Evolutionary conservation across 768 basidiomycete genomes (phyloP), one percentile per base, ranked within the genome.

Genomic region (Termitomyces heimii): DNA sequence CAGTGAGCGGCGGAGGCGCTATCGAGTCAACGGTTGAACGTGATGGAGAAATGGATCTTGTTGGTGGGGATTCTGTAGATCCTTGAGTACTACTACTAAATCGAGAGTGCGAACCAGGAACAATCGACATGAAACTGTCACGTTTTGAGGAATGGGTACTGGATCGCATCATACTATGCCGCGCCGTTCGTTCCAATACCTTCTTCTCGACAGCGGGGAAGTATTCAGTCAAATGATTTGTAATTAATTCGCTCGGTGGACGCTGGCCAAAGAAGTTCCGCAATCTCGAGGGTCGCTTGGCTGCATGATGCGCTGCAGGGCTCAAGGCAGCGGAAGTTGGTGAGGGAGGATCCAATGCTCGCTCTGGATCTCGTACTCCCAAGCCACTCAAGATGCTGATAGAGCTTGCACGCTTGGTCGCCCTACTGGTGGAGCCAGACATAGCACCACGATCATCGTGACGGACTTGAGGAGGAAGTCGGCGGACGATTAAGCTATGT

Each of bases 251-350:
- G 73, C 90, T 93, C 0, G 97, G 95, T 0, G 97, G 97, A 40
- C 97, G 89, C 66, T 98, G 97, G 16, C 96, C 97, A 64, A 98
- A 96, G 78, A 98, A 99, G 77, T 94, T 94, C 71, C 90, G 90
- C 47, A 94, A 69, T 66, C 92, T 94, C 22, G 82, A 82, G 4
- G 86, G 82, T 9, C 78, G 74, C 63, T 82, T 82, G 44, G 70
- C 61, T 34, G 59, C 70, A 56, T 72, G 73, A 37, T 69, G 72
- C 58, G 65, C 68, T n/a, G 72, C 64, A 42, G 73, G 72, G 61
- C 57, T 74, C n/a, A 67, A 58, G 29, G 59, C 62, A 8, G 66
- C 64, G 14, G 73, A 69, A 5, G 79, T 76, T 5, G 84, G 80
- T 0, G 84, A 84, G 10, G 81, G 77, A 8, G 83, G 81, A 42